Conservation (phyloP, 495 filamentous ascomycete species). For the Neohortaea acidophila region DNA sequence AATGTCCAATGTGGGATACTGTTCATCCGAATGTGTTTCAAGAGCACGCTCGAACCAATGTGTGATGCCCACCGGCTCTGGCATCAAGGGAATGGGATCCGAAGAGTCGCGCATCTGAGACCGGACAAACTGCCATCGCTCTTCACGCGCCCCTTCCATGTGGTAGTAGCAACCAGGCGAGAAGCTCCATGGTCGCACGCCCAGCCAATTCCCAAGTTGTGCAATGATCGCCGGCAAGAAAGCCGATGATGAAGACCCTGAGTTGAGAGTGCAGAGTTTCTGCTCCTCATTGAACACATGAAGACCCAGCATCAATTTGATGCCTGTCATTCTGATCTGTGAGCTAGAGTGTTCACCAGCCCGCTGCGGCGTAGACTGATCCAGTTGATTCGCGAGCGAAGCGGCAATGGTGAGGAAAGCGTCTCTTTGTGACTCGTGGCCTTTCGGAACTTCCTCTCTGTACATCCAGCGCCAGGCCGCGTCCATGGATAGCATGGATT, state of each 20-base stretch:
- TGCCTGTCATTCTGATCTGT: background rate
- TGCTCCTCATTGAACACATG: conserved; percentile 80
- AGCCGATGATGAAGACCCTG: conserved; percentile 36
- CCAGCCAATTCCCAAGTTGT: conserved; percentile 72
- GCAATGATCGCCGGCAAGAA: conserved; percentile 52
- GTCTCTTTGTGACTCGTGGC: too few relatives aligned
- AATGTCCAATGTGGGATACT: conserved; percentile 15
- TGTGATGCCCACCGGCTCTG: conserved; percentile 36
- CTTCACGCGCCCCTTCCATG: conserved; percentile 48
- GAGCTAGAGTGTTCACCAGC: background rate
- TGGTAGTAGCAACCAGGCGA: conserved; percentile 46
- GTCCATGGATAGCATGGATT: too few relatives aligned
- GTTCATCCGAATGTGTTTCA: conserved; percentile 4
- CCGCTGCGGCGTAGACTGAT: too few relatives aligned
- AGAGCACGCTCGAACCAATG: conserved; percentile 40
- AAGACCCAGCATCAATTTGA: conserved; percentile 52
- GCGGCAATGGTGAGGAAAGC: too few relatives aligned
- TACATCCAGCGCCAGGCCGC: too few relatives aligned
- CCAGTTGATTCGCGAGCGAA: too few relatives aligned
- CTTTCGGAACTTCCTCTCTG: too few relatives aligned
- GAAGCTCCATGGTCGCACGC: conserved; percentile 58
- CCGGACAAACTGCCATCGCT: conserved; percentile 46
- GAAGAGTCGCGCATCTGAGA: conserved; percentile 14
- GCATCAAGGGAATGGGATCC: conserved; percentile 11
- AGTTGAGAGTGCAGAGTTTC: conserved; percentile 57